A percentile compares a stretch with the other conserved stretches of the same genome.
Evolutionary conservation across 805 yeast species (phyloP).

Genomic region (Barnettozyma populi): DNA sequence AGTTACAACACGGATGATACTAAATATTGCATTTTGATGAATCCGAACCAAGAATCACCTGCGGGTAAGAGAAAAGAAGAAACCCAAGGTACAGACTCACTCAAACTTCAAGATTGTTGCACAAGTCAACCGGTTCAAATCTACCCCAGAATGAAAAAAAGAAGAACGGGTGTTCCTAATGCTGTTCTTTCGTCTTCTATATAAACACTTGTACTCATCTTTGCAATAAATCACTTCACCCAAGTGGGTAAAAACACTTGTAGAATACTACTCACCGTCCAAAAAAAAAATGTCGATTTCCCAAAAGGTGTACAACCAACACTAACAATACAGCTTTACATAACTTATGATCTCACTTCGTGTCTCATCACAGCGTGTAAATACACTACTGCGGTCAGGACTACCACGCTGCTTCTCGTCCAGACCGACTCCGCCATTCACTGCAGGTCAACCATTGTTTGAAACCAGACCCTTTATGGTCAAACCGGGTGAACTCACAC

Average conservation of each 20-base stretch:
- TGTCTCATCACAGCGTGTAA: neutral
- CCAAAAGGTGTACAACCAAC: neutral
- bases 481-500: constrained; percentile 74
- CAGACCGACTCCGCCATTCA: constrained; percentile 26
- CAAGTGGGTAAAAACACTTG: no score
- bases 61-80: neutral
- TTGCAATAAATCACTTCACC: no score
- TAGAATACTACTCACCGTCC: no score
- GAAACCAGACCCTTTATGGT: constrained; percentile 81
- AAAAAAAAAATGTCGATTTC: neutral
- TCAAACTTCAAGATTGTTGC: neutral
- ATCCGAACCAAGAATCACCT: neutral
- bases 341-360: neutral
- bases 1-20: neutral
- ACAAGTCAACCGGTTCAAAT: constrained; percentile 16
- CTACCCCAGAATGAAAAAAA: constrained; percentile 7
- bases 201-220: neutral
- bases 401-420: neutral
- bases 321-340: neutral
- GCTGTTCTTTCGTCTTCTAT: neutral
- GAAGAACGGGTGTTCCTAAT: constrained; percentile 11
- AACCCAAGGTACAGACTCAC: neutral
- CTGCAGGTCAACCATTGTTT: constrained; percentile 79
- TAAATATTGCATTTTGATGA: no score
- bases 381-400: neutral